Evolutionary conservation across 257 asterid genomes (phyloP).

Genomic region (Ehretia macrophylla): DNA sequence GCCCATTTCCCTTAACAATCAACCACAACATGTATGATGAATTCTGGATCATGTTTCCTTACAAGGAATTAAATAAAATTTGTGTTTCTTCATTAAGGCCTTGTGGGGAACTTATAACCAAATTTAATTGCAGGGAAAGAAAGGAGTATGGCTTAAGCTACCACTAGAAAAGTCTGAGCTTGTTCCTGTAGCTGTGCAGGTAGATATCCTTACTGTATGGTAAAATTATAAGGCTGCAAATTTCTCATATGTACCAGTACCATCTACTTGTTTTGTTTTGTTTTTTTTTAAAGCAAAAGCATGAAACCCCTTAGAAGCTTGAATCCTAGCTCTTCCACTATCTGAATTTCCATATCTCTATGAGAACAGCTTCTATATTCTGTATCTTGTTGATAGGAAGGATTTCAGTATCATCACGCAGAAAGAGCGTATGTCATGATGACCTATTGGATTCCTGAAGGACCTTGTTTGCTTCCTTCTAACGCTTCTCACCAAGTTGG

Average conservation of each 20-base stretch:
- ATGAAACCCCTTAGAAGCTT: too few relatives aligned
- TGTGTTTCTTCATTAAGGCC: too few relatives aligned
- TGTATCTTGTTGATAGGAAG: slow-evolving; percentile 43
- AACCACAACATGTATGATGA: too few relatives aligned
- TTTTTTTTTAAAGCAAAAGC: too few relatives aligned
- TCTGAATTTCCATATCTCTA: too few relatives aligned
- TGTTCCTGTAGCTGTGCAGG: slow-evolving; percentile 77
- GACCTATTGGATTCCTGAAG: slow-evolving; percentile 87
- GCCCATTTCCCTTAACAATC: neutral
- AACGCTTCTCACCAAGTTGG: slow-evolving; percentile 95
- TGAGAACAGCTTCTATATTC: neutral
- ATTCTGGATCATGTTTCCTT: too few relatives aligned
- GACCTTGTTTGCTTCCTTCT: slow-evolving; percentile 72
- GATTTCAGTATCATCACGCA: slow-evolving; percentile 80
- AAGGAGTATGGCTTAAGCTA: slow-evolving; percentile 87
- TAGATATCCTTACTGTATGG: slow-evolving; percentile 4
- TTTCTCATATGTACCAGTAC: too few relatives aligned
- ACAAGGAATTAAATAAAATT: too few relatives aligned
- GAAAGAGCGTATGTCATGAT: slow-evolving; percentile 73
- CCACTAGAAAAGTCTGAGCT: slow-evolving; percentile 70
- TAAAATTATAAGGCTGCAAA: too few relatives aligned
- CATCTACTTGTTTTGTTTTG: too few relatives aligned
- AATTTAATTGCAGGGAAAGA: slow-evolving; percentile 49
- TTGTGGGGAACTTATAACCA: too few relatives aligned
- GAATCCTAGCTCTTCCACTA: too few relatives aligned